A percentile compares a stretch with the other conserved stretches of the same genome.
Evolutionary conservation across 1,284 basidiomycete species (phyloP).

Genomic region (Trichosporon coremiiforme): DNA sequence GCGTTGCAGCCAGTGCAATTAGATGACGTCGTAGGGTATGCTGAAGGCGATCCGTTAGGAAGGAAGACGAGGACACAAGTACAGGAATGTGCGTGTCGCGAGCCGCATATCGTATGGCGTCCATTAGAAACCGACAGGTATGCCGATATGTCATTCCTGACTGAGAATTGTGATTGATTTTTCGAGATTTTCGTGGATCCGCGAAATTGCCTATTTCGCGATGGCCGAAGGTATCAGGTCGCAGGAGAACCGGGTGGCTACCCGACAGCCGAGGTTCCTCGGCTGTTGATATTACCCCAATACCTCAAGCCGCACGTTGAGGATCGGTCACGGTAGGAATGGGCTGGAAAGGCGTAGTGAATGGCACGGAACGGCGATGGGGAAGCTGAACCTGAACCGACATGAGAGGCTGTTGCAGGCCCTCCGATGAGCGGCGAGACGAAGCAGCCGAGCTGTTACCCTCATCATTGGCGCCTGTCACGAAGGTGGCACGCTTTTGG

Average conservation of each 20-base stretch:
- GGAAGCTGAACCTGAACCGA: conserved; percentile 1
- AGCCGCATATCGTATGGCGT: conserved; percentile 3
- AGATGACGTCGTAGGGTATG: conserved; percentile 7
- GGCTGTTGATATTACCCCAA: not conserved
- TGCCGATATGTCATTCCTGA: not conserved
- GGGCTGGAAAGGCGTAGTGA: not conserved
- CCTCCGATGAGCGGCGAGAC: not conserved
- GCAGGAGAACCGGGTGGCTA: not conserved
- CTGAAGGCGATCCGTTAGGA: not conserved
- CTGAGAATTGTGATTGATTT: not conserved
- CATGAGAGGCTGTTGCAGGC: not conserved
- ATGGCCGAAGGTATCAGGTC: not conserved
- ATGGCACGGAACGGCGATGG: conserved; percentile 4
- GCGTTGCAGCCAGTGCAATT: conserved; percentile 2
- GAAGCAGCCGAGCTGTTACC: conserved; percentile 10
- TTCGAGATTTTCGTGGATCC: not conserved
- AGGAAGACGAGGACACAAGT: not conserved
- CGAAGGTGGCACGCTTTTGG: conserved; percentile 34
- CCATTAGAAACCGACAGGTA: not conserved
- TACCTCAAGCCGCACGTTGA: conserved; percentile 7
- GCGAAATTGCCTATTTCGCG: not conserved
- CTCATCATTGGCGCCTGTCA: conserved; percentile 23
- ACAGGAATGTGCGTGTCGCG: conserved; percentile 1
- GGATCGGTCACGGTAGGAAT: not conserved
- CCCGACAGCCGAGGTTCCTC: not conserved